Conservation (phyloP, 495 filamentous ascomycete species). For the Astrothelium subdiscretum region DNA sequence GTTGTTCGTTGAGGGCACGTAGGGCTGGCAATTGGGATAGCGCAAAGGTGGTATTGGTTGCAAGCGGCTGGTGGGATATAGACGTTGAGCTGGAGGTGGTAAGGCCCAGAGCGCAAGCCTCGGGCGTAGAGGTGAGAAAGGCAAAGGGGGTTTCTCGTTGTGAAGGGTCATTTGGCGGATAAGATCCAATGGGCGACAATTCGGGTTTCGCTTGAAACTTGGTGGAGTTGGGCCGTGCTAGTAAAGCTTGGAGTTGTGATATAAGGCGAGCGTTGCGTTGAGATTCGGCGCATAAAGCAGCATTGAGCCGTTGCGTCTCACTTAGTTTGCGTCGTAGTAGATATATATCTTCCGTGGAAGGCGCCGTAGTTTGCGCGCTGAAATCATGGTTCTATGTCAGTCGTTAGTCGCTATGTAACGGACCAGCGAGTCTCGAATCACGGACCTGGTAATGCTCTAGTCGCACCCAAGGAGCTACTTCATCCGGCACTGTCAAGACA, state of each 20-base stretch:
- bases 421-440: background rate
- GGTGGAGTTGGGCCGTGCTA: conserved; percentile 8
- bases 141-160: conserved; percentile 31
- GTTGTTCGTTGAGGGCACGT: conserved; percentile 47
- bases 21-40: conserved; percentile 72
- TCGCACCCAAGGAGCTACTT: conserved; percentile 63
- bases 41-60: conserved; percentile 68
- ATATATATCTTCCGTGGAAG: conserved; percentile 54
- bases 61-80: conserved; percentile 38
- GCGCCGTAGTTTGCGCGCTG: conserved; percentile 25
- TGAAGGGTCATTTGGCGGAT: background rate
- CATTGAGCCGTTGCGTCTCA: conserved; percentile 70
- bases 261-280: conserved; percentile 67
- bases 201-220: conserved; percentile 11
- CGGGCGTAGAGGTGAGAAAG: conserved; percentile 27
- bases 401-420: background rate
- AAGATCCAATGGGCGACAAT: conserved; percentile 26
- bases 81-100: background rate
- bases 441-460: conserved; percentile 74
- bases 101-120: conserved; percentile 4
- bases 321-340: conserved; percentile 62
- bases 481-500: conserved; percentile 65
- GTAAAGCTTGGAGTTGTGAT: conserved; percentile 36
- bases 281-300: conserved; percentile 59
- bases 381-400: background rate